Base-by-base conservation (phyloP, 345 rosid species). In the Sisymbrium altissimum region DNA sequence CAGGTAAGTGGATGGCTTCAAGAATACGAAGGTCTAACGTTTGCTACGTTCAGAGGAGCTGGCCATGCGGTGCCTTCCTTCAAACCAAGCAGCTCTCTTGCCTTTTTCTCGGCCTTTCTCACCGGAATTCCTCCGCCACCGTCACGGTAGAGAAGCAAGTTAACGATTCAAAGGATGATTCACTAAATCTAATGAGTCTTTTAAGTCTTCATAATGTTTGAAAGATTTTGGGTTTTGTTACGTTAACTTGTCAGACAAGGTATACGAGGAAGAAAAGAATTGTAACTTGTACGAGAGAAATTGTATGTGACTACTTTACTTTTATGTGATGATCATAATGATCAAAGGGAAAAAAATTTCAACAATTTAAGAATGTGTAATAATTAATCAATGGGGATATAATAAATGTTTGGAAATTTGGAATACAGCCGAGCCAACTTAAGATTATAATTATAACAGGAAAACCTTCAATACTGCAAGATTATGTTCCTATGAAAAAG, bases 1-100 rank as follows among this genome's bases (percentile, higher is more conserved):
- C 73, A 89, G 95, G 98, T 94, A 17, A 84, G 97, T 44, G 98
- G 97, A 1, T 94, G 98, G 98, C 72, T 83, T 75, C 97, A 94
- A 71, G 97, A 94, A 81, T 94, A 91, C 65, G 75, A 84, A 55
- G 98, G 98, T 13, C 84, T 94, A 2, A 87, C 91, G 9, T 94
- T 89, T 72, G 92, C 95, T 30, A 94, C 98, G 12, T 86, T 94
- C 63, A 86, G 97, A 84, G 98, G 97, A 70, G 98, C 98, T n/a
- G 98, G 98, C 10, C 98, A 94, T 74, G 97, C 96, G 0, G 98
- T 94, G 39, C 98, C 98, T 7, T 40, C 81, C 63, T 89, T 91
- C 84, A 89, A 91, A 73, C 98, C 96, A 33, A 87, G 93, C 18
- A 82, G 84, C 27, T 91, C 98, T 1, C 92, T 92, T 0, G 88